A percentile compares a stretch with the other conserved stretches of the same genome.
phyloP scores from a whole-genome alignment of 129 eudicot genomes.

The Tanacetum coccineum region DNA sequence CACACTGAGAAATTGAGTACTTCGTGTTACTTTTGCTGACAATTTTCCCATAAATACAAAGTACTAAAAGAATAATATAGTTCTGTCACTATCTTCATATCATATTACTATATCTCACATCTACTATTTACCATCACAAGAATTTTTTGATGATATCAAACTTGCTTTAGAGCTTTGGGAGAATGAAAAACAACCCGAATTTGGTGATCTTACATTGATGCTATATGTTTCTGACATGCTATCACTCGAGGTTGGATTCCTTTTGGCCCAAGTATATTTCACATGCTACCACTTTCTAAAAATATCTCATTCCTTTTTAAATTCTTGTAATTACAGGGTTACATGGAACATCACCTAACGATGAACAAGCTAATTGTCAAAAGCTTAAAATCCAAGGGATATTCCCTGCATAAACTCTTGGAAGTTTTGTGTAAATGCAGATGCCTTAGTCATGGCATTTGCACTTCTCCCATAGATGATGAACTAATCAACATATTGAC shows the following conservation, averaged over 20 bases:
- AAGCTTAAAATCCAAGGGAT: background rate
- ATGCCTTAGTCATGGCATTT: background rate
- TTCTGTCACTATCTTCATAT: background rate
- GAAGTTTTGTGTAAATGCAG: background rate
- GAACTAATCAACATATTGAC: background rate
- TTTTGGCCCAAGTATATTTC: too few species aligned
- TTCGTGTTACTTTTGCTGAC: too few species aligned
- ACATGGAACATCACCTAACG: background rate
- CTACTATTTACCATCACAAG: too few species aligned
- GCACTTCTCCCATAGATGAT: too few species aligned
- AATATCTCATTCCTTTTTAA: too few species aligned
- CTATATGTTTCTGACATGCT: background rate
- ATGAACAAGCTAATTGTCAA: background rate
- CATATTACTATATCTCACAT: too few species aligned
- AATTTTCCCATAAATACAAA: too few species aligned
- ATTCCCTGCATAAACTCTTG: background rate
- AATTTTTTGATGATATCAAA: background rate
- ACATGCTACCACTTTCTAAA: background rate
- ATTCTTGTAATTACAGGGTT: background rate
- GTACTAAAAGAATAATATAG: background rate
- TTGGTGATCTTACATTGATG: background rate
- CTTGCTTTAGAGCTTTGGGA: background rate
- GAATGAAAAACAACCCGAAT: background rate
- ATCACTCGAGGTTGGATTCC: background rate
- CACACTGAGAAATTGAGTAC: too few species aligned